phyloP scores from a whole-genome alignment of 495 filamentous ascomycete species.

The Penicillium robsamsonii region DNA sequence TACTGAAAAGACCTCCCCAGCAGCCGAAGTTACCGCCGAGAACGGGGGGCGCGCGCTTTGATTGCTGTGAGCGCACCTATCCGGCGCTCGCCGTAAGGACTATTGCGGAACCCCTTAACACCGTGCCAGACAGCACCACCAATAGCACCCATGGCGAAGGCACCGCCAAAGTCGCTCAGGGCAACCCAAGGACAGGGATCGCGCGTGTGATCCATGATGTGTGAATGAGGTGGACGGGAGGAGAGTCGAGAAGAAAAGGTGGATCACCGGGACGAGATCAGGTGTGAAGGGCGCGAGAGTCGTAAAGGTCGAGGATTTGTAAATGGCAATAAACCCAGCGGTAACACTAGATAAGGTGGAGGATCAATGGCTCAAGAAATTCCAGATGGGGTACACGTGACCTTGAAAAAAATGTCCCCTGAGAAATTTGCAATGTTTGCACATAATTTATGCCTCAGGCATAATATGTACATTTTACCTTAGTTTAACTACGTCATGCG shows the following conservation, averaged over 20 bases:
- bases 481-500: background rate
- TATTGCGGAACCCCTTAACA: slow-evolving; percentile 92
- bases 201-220: slow-evolving; percentile 83
- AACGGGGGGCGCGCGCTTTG: slow-evolving; percentile 93
- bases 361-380: slow-evolving; percentile 4
- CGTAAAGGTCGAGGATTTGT: background rate
- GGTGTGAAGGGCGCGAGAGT: background rate
- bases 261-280: background rate
- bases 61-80: slow-evolving; percentile 96
- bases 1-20: slow-evolving; percentile 93
- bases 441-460: background rate
- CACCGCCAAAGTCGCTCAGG: slow-evolving; percentile 94
- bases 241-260: background rate
- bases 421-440: background rate
- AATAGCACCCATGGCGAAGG: slow-evolving; percentile 93
- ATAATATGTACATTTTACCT: background rate
- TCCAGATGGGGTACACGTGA: slow-evolving; percentile 1
- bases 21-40: slow-evolving; percentile 97
- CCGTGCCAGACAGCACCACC: slow-evolving; percentile 98
- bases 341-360: background rate
- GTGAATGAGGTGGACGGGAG: background rate
- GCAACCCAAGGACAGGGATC: slow-evolving; percentile 97
- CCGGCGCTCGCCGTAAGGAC: slow-evolving; percentile 85
- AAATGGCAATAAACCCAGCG: background rate
- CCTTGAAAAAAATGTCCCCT: background rate